Conservation (phyloP, 176 grass and related monocot genomes). For the Miscanthus lutarioriparius region DNA sequence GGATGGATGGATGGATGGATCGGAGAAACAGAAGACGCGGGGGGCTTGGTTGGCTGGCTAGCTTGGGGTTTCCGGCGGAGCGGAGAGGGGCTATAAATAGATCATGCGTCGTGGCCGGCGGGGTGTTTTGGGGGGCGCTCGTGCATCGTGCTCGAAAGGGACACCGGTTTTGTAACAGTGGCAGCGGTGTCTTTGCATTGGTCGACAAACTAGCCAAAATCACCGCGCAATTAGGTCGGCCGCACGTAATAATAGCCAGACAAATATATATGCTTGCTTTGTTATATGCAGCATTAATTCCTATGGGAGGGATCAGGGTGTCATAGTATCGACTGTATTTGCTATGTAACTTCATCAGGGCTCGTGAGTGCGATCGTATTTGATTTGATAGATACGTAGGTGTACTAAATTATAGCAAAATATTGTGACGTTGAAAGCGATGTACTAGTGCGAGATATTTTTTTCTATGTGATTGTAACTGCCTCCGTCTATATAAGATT, state of each 20-base stretch:
- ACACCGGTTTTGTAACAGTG: not conserved
- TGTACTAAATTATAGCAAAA: not conserved
- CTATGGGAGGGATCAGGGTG: not conserved
- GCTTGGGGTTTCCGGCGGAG: slow-evolving; percentile 13
- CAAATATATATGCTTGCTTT: not conserved
- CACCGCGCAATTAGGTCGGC: not conserved
- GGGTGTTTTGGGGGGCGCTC: not conserved
- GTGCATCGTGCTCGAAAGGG: not conserved
- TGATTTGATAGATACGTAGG: not conserved
- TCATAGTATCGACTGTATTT: not conserved
- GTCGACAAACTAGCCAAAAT: not conserved
- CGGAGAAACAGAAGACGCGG: not conserved
- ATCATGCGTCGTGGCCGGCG: not conserved
- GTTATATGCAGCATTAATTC: not conserved
- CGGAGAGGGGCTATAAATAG: not conserved
- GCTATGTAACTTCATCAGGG: not conserved
- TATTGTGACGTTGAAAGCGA: not conserved
- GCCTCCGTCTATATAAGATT: too few species aligned
- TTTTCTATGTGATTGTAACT: not conserved
- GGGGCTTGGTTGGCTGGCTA: not conserved
- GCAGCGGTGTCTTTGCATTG: not conserved
- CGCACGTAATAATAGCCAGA: not conserved
- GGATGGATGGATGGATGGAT: not conserved
- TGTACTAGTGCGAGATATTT: not conserved
- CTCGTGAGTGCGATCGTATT: not conserved